A percentile compares a stretch with the other conserved stretches of the same genome.
These are phyloP conservation scores for Diaporthe longicolla DNA, from an alignment of 2,329 filamentous ascomycete species.

Conservation along the genomic window DNA sequence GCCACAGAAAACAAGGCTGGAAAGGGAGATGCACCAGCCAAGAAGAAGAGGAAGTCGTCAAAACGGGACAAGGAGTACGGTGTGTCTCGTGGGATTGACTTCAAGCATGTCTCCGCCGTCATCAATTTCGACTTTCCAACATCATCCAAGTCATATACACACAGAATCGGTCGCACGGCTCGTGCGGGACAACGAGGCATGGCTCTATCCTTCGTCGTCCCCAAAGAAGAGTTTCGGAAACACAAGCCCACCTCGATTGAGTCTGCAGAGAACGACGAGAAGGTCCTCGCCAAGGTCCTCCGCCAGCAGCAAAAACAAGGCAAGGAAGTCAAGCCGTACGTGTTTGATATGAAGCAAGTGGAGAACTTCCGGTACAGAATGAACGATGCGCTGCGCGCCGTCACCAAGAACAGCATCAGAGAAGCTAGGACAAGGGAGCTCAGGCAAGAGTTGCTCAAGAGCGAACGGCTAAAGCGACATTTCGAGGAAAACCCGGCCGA, in stretches of 20 bases:
- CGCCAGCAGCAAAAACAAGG: conserved; percentile 84
- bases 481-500: conserved; percentile 98
- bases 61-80: conserved; percentile 89
- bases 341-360: conserved; percentile 94
- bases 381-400: conserved; percentile 89
- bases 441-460: conserved; percentile 90
- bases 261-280: conserved; percentile 86
- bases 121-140: conserved; percentile 97
- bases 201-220: conserved; percentile 95
- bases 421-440: conserved; percentile 92
- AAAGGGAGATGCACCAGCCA: conserved; percentile 58
- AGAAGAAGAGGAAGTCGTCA: conserved; percentile 76
- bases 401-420: conserved; percentile 90
- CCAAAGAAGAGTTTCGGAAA: conserved; percentile 84
- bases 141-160: conserved; percentile 93
- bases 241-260: conserved; percentile 88
- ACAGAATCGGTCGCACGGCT: conserved; percentile 94
- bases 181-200: conserved; percentile 93
- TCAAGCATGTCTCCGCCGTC: conserved; percentile 93
- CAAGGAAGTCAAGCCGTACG: conserved; percentile 88
- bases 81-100: conserved; percentile 96
- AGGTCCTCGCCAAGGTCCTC: conserved; percentile 83
- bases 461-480: conserved; percentile 92
- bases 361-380: conserved; percentile 96
- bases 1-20: conserved; percentile 39